Percentiles rank a stretch among this genome's conserved stretches.
Conservation (phyloP, 2,329 filamentous ascomycete species). For the Rugonectria rugulosa region DNA sequence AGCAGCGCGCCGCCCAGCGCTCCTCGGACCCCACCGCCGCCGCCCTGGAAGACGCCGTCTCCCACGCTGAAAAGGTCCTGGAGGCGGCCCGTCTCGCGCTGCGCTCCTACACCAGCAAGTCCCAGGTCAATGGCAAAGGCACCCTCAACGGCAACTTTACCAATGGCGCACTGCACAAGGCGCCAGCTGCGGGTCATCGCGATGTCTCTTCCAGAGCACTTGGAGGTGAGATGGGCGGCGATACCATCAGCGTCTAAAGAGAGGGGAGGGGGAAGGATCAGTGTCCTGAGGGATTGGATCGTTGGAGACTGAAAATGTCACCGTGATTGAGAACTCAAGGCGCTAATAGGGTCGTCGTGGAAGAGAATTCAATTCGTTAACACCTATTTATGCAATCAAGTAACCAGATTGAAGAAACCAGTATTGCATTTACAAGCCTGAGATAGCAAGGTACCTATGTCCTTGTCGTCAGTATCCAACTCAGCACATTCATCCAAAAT, state of each 20-base stretch:
- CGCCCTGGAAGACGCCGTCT: slow-evolving; percentile 53
- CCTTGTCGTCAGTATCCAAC: not conserved
- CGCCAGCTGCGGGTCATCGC: slow-evolving; percentile 43
- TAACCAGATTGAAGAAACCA: slow-evolving; percentile 15
- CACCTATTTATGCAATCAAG: not conserved
- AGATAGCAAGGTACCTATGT: slow-evolving; percentile 6
- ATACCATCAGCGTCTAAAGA: slow-evolving; percentile 52
- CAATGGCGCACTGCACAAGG: slow-evolving; percentile 33
- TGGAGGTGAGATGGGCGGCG: slow-evolving; percentile 69
- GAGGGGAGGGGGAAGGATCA: slow-evolving; percentile 8
- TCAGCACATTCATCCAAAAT: too few species aligned
- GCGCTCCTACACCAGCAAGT: slow-evolving; percentile 43
- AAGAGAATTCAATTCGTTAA: slow-evolving; percentile 21
- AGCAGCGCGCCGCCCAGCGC: slow-evolving; percentile 37
- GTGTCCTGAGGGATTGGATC: slow-evolving; percentile 4
- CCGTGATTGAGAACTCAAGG: slow-evolving; percentile 23
- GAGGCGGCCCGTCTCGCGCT: slow-evolving; percentile 55
- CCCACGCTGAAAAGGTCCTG: slow-evolving; percentile 56
- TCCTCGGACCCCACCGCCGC: slow-evolving; percentile 49
- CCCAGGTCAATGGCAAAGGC: slow-evolving; percentile 26
- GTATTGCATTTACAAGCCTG: slow-evolving; percentile 11
- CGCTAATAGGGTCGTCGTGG: slow-evolving; percentile 9
- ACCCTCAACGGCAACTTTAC: slow-evolving; percentile 20
- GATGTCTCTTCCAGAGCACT: slow-evolving; percentile 62
- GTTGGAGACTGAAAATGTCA: slow-evolving; percentile 18